Evolutionary conservation across 768 basidiomycete genomes (phyloP), one percentile per base, ranked within the genome.

Genomic region (Tremella fuciformis): DNA sequence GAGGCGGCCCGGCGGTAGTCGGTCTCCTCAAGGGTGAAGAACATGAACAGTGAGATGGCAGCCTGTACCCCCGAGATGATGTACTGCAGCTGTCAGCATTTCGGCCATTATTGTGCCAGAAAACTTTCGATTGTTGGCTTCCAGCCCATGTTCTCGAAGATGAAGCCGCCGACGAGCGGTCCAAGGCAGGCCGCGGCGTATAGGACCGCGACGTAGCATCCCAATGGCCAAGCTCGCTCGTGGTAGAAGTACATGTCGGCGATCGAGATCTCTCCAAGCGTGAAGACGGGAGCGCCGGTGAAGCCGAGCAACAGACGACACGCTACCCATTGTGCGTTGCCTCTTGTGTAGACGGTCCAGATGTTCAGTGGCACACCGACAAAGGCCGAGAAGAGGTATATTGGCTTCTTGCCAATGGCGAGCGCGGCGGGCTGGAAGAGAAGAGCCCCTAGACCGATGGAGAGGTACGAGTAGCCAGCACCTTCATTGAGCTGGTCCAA

Each of bases 21-120:
- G 13, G 62, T 59, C 29, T 63, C 62, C 24, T 63, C 57, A 22
- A 63, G 47, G 52, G 55, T 51, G 50, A 63, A 63, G 62, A 63
- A 63, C 19, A 53, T 34, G 49, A 59, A 59, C 15, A 63, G 24
- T 13, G 46, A 57, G 48, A 50, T 52, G 16, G 56, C 34, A 0
- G 19, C 51, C 37, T 39, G 39, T 24, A 59, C 42, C 16, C 62
- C 62, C 6, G 44, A 37, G 18, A 53, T 46, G 18, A 63, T 18
- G 29, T 51, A 62, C 60, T 62, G 34, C n/a, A 51, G 11, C 11
- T 13, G 42, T 38, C 18, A 40, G 53, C 53, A 18, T 16, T 40
- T 15, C 16, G 39, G 18, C 26, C 16, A 16, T n/a, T 29, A 29
- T 13, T 42, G 11, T 15, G 29, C 8, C 3, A 19, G 19, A 21